Percentiles rank a stretch among this genome's conserved stretches.
These are phyloP conservation scores for Marvania coccoides DNA, from an alignment of 139 green algal genomes.

Conservation along the genomic window DNA sequence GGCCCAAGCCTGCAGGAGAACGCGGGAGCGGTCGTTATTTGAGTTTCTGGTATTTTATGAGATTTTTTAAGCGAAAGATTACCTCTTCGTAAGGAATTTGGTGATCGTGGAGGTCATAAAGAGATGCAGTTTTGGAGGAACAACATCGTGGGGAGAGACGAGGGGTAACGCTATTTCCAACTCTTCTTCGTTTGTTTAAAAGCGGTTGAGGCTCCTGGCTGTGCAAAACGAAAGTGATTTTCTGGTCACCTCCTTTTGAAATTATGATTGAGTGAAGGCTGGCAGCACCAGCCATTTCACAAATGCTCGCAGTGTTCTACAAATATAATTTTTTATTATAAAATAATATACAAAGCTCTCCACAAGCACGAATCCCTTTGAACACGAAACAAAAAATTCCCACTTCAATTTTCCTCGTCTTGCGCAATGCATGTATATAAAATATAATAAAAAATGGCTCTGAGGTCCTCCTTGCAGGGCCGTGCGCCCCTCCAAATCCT, in stretches of 20 bases:
- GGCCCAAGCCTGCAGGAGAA: conserved; percentile 19
- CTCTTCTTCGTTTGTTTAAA: background rate
- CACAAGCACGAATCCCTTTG: no score
- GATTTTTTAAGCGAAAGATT: background rate
- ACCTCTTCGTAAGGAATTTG: conserved; percentile 19
- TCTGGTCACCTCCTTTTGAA: background rate
- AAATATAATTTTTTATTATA: background rate
- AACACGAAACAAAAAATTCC: no score
- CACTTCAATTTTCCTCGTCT: no score
- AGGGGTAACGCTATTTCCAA: background rate
- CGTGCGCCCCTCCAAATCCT: background rate
- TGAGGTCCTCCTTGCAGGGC: background rate
- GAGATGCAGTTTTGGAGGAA: background rate
- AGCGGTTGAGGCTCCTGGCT: background rate
- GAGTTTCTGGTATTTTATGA: background rate
- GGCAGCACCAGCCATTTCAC: background rate
- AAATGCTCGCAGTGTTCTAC: background rate
- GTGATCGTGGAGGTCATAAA: conserved; percentile 11
- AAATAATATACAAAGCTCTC: background rate
- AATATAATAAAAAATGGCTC: background rate
- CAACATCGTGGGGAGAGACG: background rate
- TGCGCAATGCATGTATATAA: background rate
- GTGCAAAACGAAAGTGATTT: background rate
- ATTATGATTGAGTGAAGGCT: background rate
- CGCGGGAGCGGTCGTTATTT: no score